Base-by-base conservation (phyloP, 257 asterid species). In the Haberlea rhodopensis region DNA sequence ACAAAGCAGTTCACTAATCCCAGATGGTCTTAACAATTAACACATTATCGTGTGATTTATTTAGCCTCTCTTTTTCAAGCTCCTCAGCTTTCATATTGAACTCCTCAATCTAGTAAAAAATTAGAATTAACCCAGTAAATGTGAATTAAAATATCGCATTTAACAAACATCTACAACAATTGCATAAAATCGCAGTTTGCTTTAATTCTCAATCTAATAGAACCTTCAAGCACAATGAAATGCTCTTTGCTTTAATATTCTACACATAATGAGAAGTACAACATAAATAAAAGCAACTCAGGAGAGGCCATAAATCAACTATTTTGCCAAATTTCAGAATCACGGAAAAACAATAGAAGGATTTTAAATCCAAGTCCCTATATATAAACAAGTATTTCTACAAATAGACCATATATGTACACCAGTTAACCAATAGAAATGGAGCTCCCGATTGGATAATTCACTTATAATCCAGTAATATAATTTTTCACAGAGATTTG, bases 61-160 rank as follows among this genome's bases (percentile, higher is more conserved):
- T 23, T 18, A 31, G 53, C 52, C 62, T 69, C 70, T 67, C 80
- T 13, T 77, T 71, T 37, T 84, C 83, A 66, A 75, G 77, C 79
- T 86, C 94, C 69, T 73, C 78, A 6, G 95, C 92, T 69, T 81
- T 84, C 59, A 24, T 59, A 62, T 81, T 81, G 78, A 91, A 84
- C 81, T 86, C 96, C 63, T 88, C 96, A 70, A 91, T 84, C 96
- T 90, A 70, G 43, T 28, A 7, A 54, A 70, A 70, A 21, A 56
- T 28, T 45, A n/a, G 48, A 43, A 32, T 31, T 6, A 53, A 20
- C 60, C 61, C 21, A 65, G 24, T 25, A 52, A n/a, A 37, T 37
- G 21, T 6, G 22, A 48, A 6, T 4, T 6, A 51, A 4, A 51
- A 18, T 18, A 21, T n/a, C 13, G n/a, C n/a, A n/a, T n/a, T n/a